These are phyloP conservation scores for Beauveria varroae DNA, from an alignment of 2,329 filamentous ascomycete species.

Conservation along the genomic window DNA sequence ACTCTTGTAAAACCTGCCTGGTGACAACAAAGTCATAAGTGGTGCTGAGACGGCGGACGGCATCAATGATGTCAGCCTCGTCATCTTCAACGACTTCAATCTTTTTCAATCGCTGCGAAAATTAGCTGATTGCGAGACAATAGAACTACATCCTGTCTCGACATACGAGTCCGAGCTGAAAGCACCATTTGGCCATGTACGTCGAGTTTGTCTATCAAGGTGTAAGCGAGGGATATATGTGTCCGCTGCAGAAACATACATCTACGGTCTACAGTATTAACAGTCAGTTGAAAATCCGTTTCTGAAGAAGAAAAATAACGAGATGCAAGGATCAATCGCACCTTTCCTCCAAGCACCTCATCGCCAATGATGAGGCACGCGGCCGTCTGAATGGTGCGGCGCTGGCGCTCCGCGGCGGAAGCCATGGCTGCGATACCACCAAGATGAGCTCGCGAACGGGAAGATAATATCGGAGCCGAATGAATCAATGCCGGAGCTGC, in stretches of 20 bases:
- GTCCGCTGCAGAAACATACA: slow-evolving; percentile 23
- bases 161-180: slow-evolving; percentile 10
- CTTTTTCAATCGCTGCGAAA: slow-evolving; percentile 61
- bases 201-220: slow-evolving; percentile 52
- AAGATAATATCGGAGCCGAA: neutral
- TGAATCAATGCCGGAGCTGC: slow-evolving; percentile 27
- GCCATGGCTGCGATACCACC: slow-evolving; percentile 32
- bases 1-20: slow-evolving; percentile 34
- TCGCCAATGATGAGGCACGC: slow-evolving; percentile 95
- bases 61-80: slow-evolving; percentile 82
- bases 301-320: neutral
- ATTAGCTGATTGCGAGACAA: neutral
- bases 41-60: slow-evolving; percentile 75
- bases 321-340: slow-evolving; percentile 15
- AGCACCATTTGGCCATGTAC: slow-evolving; percentile 54
- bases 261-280: slow-evolving; percentile 27
- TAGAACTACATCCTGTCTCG: neutral
- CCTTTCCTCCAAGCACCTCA: slow-evolving; percentile 92
- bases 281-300: slow-evolving; percentile 1
- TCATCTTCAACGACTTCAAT: slow-evolving; percentile 94
- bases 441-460: slow-evolving; percentile 14
- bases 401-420: slow-evolving; percentile 45
- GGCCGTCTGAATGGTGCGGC: slow-evolving; percentile 74
- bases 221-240: slow-evolving; percentile 15
- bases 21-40: slow-evolving; percentile 94